Conservation (phyloP, 2,329 filamentous ascomycete species). For the Fusarium nodosum region DNA sequence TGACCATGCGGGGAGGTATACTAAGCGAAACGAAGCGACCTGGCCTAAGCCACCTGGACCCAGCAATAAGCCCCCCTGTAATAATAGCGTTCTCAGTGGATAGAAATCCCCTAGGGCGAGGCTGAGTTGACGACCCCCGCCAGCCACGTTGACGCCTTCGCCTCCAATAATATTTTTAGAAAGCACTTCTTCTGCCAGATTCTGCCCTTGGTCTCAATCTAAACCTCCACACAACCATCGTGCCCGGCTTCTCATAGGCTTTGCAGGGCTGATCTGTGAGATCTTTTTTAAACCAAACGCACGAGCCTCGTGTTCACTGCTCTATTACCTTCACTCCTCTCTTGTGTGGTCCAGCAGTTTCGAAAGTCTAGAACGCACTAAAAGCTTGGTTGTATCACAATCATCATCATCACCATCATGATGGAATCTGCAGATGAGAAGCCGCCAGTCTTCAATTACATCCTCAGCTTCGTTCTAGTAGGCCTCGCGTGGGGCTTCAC, state of each 20-base stretch:
- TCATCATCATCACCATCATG: conserved; percentile 26
- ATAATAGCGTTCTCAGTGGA: conserved; percentile 32
- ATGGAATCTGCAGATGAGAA: conserved; percentile 46
- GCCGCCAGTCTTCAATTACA: conserved; percentile 79
- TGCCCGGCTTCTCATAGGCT: conserved; percentile 28
- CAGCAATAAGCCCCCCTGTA: conserved; percentile 21
- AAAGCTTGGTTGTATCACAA: conserved; percentile 22
- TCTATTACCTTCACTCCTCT: conserved; percentile 25
- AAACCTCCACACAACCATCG: conserved; percentile 39
- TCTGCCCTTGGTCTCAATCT: conserved; percentile 31
- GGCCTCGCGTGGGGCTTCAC: conserved; percentile 94
- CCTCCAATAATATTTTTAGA: conserved; percentile 46
- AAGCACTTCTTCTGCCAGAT: conserved; percentile 32
- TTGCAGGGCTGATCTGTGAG: conserved; percentile 24
- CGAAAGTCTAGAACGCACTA: conserved; percentile 29
- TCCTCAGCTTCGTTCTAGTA: conserved; percentile 90
- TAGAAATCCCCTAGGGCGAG: conserved; percentile 39
- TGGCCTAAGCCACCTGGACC: conserved; percentile 22
- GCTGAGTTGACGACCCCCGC: conserved; percentile 37
- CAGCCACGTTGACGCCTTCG: conserved; percentile 41
- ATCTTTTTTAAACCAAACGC: conserved; percentile 18
- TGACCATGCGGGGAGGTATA: conserved; percentile 25
- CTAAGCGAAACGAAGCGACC: conserved; percentile 12
- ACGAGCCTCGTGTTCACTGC: conserved; percentile 41
- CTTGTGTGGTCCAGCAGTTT: conserved; percentile 9